Base-by-base conservation (phyloP, 257 asterid species). In the Echium plantagineum region DNA sequence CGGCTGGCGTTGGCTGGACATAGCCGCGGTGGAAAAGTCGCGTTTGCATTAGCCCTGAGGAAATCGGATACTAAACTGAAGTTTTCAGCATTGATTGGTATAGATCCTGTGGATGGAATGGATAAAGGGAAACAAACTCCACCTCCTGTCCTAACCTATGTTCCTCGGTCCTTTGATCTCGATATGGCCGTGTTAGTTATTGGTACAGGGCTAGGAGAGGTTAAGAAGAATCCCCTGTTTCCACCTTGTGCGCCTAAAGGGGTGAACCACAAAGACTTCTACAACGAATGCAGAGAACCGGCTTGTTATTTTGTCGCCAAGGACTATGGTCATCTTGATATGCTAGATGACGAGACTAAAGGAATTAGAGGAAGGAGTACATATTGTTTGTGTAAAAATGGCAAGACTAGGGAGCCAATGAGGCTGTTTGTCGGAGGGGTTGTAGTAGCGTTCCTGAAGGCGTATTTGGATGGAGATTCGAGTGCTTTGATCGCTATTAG, bases 211-310 rank as follows among this genome's bases (percentile, higher is more conserved):
- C 22, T 85, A 60, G 96, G 96, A 13, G 94, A 83, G 58, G 63
- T 81, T 15, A 78, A 58, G 48, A 82, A n/a, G 68, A 87, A 87
- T 65, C 74, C 83, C 4, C 38, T 90, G 9, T 90, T 87, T 62
- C 97, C 94, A 3, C 78, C 97, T 0, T 87, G 94, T 65, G 97
- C 96, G 0, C 96, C 96, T 1, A 81, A 67, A 68, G 96, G 95
- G 69, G 94, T 90, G 78, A 90, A 90, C 31, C 96, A 87, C 67
- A 74, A 72, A 59, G 83, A 90, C 71, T 87, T 90, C 56, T 90
- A 78, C n/a, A 69, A 69, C 0, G 96, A 90, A 69, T 87, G 97
- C 38, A 38, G 67, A 4, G 65, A 61, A 35, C 94, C 89, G 32
- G 82, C 77, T 0, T 72, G 71, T 64, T 77, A 90, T 46, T 82